Base-by-base conservation (phyloP, 148 eudicot genomes). In the Rhododendron simsii region DNA sequence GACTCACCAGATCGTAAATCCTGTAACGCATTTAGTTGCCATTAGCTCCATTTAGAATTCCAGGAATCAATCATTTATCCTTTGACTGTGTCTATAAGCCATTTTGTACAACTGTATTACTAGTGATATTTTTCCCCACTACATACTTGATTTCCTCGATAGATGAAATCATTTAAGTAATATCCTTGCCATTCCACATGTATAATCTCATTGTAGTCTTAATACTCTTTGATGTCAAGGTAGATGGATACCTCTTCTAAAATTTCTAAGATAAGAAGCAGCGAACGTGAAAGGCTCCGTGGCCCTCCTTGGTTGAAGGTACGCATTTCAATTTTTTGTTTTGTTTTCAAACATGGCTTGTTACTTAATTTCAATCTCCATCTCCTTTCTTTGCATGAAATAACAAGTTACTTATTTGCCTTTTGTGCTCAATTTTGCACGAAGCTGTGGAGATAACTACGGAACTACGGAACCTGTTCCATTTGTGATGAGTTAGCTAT, bases 281-380 rank as follows among this genome's bases (percentile, higher is more conserved):
- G 89, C 73, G 99, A 97, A 86, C 99, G 98, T 84, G 98, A 94
- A 87, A 93, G 99, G 85, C 98, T 97, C 76, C 95, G 93, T 65
- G 99, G 99, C 76, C 96, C 98, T 65, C 98, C 98, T 84, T 97
- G 99, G 99, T 90, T 97, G 51, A 96, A 96, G 93, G 99, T 96
- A 88, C n/a, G 81, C 35, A 11, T 78, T 41, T 87, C 45, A 9
- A 21, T 78, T 81, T 21, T 41, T 81, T 8, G 2, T 83, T 80
- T 47, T 18, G 73, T 37, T 63, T 74, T 45, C 14, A 44, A 83
- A 26, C 33, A 47, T 1, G 15, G 57, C 26, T 76, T 1, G 13
- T 37, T 14, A n/a, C 53, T 53, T 53, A 57, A 55, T 14, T 50
- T 84, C 4, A 35, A 30, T 74, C 7, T 74, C 5, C 28, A 47